Evolutionary conservation across 1,139 yeast genomes (phyloP).

Genomic region (Zygosaccharomyces pseudobailii): DNA sequence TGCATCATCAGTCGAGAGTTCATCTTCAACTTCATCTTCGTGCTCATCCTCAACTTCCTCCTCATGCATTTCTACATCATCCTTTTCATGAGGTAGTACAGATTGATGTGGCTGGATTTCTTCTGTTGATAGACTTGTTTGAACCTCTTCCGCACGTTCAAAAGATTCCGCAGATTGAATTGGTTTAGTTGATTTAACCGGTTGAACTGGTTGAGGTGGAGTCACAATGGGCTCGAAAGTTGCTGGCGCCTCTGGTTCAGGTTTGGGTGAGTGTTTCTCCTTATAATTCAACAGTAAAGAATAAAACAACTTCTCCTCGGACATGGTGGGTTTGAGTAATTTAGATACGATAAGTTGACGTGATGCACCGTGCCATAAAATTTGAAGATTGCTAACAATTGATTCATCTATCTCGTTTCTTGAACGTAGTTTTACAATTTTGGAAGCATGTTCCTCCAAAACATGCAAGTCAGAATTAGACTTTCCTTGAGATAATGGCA

Average conservation of each 20-base stretch:
- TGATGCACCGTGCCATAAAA: slow-evolving; percentile 85
- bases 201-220: background rate
- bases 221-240: background rate
- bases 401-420: slow-evolving; percentile 68
- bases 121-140: too few relatives aligned
- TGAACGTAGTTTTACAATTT: slow-evolving; percentile 36
- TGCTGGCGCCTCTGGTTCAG: background rate
- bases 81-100: too few relatives aligned
- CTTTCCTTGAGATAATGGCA: slow-evolving; percentile 33
- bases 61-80: background rate
- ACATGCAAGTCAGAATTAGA: slow-evolving; percentile 28
- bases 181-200: background rate
- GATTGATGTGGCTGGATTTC: too few relatives aligned
- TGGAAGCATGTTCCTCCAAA: slow-evolving; percentile 23
- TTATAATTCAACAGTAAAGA: slow-evolving; percentile 78
- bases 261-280: slow-evolving; percentile 41
- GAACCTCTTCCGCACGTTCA: too few relatives aligned
- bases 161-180: too few relatives aligned
- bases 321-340: slow-evolving; percentile 54
- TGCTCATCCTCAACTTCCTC: background rate
- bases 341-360: slow-evolving; percentile 55
- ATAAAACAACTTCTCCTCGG: slow-evolving; percentile 87
- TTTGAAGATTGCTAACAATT: slow-evolving; percentile 77
- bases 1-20: background rate
- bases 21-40: background rate